Evolutionary conservation across 1,284 basidiomycete species (phyloP).

Genomic region (Agaricales sp.): DNA sequence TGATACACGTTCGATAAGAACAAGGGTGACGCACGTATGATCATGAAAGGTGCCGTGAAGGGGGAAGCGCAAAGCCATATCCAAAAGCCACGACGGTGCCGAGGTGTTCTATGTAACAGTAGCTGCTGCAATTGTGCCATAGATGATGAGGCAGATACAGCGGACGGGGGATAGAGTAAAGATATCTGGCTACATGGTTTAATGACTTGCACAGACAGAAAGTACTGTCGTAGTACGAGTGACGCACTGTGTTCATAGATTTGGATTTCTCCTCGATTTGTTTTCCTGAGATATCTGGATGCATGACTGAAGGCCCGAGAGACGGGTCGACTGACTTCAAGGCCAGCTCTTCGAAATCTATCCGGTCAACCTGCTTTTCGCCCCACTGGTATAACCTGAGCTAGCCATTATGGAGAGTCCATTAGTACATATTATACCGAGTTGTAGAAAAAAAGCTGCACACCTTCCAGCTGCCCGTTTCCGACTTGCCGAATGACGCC

Average conservation of each 20-base stretch:
- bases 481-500: conserved; percentile 55
- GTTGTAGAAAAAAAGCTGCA: conserved; percentile 8
- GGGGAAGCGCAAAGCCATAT: conserved; percentile 56
- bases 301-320: conserved; percentile 37
- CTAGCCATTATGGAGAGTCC: conserved; percentile 20
- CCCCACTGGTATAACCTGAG: conserved; percentile 49
- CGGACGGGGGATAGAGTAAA: conserved; percentile 54
- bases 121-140: conserved; percentile 44
- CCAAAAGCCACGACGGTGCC: conserved; percentile 54
- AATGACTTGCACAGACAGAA: neutral
- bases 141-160: conserved; percentile 30
- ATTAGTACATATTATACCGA: conserved; percentile 2
- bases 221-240: conserved; percentile 1
- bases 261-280: conserved; percentile 12
- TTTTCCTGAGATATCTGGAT: conserved; percentile 12
- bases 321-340: conserved; percentile 62
- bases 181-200: conserved; percentile 40
- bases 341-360: conserved; percentile 70
- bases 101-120: conserved; percentile 43
- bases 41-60: conserved; percentile 59
- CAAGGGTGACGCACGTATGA: conserved; percentile 49
- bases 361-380: conserved; percentile 53
- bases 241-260: conserved; percentile 8
- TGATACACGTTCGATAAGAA: conserved; percentile 3
- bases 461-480: conserved; percentile 60